A percentile compares a stretch with the other conserved stretches of the same genome.
Evolutionary conservation across 345 rosid genomes (phyloP).

Genomic region (Gossypium raimondii): DNA sequence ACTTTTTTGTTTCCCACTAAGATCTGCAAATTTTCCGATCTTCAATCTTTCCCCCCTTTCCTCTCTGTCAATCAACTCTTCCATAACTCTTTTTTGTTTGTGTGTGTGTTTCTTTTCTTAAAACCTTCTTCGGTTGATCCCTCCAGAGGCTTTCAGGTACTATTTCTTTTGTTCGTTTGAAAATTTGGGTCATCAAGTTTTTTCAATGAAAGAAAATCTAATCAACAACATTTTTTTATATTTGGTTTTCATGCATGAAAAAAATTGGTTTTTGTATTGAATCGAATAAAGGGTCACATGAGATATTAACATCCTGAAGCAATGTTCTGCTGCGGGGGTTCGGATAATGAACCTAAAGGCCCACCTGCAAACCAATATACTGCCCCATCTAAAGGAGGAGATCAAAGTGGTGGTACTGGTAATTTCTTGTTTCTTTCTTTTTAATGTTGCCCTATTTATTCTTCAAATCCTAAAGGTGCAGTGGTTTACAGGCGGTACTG

Average conservation of each 20-base stretch:
- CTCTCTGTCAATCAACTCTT: neutral
- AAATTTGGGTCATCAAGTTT: neutral
- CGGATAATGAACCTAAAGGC: conserved; percentile 72
- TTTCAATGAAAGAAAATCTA: too few relatives aligned
- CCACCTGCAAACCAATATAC: conserved; percentile 61
- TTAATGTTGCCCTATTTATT: neutral
- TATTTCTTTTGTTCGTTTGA: neutral
- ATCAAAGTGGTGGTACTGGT: conserved; percentile 44
- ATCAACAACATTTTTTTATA: too few relatives aligned
- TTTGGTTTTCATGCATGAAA: too few relatives aligned
- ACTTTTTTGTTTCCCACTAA: conserved; percentile 3
- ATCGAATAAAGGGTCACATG: neutral
- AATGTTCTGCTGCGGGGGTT: conserved; percentile 88
- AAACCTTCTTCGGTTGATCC: conserved; percentile 9
- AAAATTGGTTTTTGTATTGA: neutral
- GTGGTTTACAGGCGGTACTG: conserved; percentile 28
- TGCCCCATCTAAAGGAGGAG: conserved; percentile 69
- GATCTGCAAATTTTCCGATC: neutral
- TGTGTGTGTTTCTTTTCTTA: neutral
- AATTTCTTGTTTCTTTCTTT: neutral
- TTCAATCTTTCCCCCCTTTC: neutral
- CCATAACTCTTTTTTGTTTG: neutral
- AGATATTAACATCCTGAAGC: conserved; percentile 22
- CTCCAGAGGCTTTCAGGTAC: conserved; percentile 17
- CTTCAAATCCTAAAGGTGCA: neutral